A percentile compares a stretch with the other conserved stretches of the same genome.
phyloP scores from a whole-genome alignment of 1,139 yeast species.

The Tardiomyces digboiensis region DNA sequence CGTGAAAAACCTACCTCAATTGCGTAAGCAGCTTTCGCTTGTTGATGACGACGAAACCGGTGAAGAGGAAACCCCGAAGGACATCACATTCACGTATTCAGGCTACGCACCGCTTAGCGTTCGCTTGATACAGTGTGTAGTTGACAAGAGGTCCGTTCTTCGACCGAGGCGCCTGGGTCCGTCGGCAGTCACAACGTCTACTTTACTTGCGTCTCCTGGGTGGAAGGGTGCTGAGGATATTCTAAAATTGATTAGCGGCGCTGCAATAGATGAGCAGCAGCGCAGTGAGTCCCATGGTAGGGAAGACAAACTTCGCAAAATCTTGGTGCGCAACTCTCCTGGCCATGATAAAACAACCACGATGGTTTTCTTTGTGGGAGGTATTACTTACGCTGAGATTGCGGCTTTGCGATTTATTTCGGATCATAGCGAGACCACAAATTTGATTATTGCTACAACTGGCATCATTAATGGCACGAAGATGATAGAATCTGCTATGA shows the following conservation, averaged over 20 bases:
- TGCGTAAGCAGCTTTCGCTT: constrained; percentile 20
- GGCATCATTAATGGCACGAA: constrained; percentile 43
- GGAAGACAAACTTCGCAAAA: constrained; percentile 28
- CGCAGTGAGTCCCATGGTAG: constrained; percentile 19
- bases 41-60: constrained; percentile 20
- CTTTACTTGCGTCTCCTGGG: constrained; percentile 13
- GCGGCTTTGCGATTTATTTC: constrained; percentile 54
- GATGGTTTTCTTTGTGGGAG: constrained; percentile 58
- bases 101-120: constrained; percentile 39
- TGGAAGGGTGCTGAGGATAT: constrained; percentile 28
- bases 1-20: constrained; percentile 11
- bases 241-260: constrained; percentile 26
- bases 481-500: constrained; percentile 20
- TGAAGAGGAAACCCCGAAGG: constrained; percentile 18
- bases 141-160: constrained; percentile 22
- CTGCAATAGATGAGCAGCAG: constrained; percentile 26
- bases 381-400: constrained; percentile 71
- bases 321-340: constrained; percentile 22
- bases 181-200: constrained; percentile 16
- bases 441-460: constrained; percentile 41
- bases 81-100: constrained; percentile 25
- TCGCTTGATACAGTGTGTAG: constrained; percentile 31
- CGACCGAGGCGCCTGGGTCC: background rate
- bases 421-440: constrained; percentile 23
- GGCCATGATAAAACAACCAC: constrained; percentile 23